Evolutionary conservation across 441 rosid species (phyloP).

Genomic region (Eruca vesicaria): DNA sequence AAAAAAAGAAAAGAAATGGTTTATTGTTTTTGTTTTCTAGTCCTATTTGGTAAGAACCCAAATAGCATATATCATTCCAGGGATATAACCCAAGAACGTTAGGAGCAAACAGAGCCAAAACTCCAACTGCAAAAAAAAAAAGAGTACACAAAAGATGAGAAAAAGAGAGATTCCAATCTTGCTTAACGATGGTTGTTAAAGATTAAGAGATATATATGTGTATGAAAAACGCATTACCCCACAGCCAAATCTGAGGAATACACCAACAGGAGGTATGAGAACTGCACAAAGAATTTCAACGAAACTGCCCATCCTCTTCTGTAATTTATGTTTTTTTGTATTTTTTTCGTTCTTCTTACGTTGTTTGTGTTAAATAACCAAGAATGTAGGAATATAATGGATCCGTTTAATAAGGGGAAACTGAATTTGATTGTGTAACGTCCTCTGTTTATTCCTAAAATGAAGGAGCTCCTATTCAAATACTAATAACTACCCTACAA

Average conservation of each 20-base stretch:
- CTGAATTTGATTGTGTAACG: conserved; percentile 16
- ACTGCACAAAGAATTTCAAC: conserved; percentile 66
- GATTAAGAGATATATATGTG: neutral
- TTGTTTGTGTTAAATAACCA: conserved; percentile 10
- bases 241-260: conserved; percentile 76
- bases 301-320: conserved; percentile 41
- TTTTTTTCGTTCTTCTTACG: neutral
- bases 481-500: conserved; percentile 6
- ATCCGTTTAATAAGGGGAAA: conserved; percentile 9
- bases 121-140: conserved; percentile 26
- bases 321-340: neutral
- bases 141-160: neutral
- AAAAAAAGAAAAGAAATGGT: neutral
- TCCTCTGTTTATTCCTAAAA: conserved; percentile 29
- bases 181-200: neutral
- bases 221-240: conserved; percentile 35
- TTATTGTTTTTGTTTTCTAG: neutral
- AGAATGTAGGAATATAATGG: neutral
- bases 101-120: conserved; percentile 30
- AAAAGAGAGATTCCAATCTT: neutral
- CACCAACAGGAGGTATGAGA: conserved; percentile 85
- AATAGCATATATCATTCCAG: conserved; percentile 34
- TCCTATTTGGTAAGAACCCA: conserved; percentile 31
- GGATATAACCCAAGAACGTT: conserved; percentile 26
- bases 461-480: conserved; percentile 14